Evolutionary conservation across 169 alveolate species (phyloP), one percentile per base, ranked within the genome.

Genomic region (Toxoplasma gondii): DNA sequence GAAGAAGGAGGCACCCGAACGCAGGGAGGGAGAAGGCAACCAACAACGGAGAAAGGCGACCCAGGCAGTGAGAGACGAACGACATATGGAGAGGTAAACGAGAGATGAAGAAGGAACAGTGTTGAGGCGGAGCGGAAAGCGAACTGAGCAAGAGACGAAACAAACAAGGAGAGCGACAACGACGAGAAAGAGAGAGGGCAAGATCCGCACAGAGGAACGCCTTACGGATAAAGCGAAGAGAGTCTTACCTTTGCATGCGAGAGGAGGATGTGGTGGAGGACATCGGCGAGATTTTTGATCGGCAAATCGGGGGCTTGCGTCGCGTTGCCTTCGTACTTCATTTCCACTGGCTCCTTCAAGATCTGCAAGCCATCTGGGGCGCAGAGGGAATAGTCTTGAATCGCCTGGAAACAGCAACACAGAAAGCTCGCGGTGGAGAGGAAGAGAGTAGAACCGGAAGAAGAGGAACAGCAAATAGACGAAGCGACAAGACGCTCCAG

Each of bases 361-460:
- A 98, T 95, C 29, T 70, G 88, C 88, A 91, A 92, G n/a, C 98
- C 98, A 92, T 98, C 98, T n/a, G 97, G 95, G 31, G 97, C 94
- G 88, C 93, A 93, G 44, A 93, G 82, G 49, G 98, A 96, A 95
- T 98, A 98, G 86, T 98, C 99, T 88, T 96, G 97, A 58, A 97
- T 96, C 70, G 98, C 94, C 95, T 93, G 88, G 12, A 31, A 49
- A 12, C 58, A 12, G 58, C 4, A 49, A 12, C 58, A 12, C 58
- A 49, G 58, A 4, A 12, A 49, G 34, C 38, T 27, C 41, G 39
- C 82, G n/a, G 34, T 19, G n/a, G 43, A 88, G 24, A 10, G 24
- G 16, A 69, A 17, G 82, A 64, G 27, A 27, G 27, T 22, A 64
- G n/a, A n/a, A n/a, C n/a, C n/a, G n/a, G n/a, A n/a, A n/a, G n/a